Percentiles rank a stretch among this genome's conserved stretches.
Evolutionary conservation across 2,329 filamentous ascomycete species (phyloP).

Genomic region (Fusarium humuli): DNA sequence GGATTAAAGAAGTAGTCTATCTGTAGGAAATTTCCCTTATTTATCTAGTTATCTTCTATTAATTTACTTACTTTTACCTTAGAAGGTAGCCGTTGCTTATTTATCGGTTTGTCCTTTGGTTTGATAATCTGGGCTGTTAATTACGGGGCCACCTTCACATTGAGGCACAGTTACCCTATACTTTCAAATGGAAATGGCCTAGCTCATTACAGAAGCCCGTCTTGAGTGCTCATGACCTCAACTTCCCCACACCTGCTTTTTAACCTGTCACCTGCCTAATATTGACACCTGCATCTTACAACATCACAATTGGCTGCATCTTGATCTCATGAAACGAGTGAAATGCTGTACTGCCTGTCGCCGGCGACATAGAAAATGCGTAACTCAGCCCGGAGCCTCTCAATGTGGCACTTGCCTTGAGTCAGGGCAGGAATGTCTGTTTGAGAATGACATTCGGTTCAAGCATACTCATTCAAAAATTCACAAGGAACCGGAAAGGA

Average conservation of each 20-base stretch:
- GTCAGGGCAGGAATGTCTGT: not conserved
- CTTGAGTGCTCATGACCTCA: not conserved
- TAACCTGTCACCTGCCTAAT: not conserved
- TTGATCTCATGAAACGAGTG: not conserved
- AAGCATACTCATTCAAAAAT: not conserved
- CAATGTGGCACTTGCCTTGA: constrained; percentile 7
- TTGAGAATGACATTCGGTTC: constrained; percentile 21
- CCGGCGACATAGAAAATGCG: constrained; percentile 8
- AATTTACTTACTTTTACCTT: no score
- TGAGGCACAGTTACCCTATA: not conserved
- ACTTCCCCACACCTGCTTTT: not conserved
- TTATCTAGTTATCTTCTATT: no score
- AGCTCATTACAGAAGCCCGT: not conserved
- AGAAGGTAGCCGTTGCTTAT: no score
- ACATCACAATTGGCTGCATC: not conserved
- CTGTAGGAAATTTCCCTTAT: no score
- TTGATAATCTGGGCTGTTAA: no score
- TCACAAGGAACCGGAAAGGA: not conserved
- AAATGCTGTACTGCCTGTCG: constrained; percentile 12
- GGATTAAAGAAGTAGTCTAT: no score
- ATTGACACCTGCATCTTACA: not conserved
- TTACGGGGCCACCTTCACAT: no score
- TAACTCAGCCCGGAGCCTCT: not conserved
- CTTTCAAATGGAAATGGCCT: rapidly evolving
- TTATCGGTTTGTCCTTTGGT: no score